phyloP scores from a whole-genome alignment of 2,329 filamentous ascomycete species.

The Epichloe hybrida region DNA sequence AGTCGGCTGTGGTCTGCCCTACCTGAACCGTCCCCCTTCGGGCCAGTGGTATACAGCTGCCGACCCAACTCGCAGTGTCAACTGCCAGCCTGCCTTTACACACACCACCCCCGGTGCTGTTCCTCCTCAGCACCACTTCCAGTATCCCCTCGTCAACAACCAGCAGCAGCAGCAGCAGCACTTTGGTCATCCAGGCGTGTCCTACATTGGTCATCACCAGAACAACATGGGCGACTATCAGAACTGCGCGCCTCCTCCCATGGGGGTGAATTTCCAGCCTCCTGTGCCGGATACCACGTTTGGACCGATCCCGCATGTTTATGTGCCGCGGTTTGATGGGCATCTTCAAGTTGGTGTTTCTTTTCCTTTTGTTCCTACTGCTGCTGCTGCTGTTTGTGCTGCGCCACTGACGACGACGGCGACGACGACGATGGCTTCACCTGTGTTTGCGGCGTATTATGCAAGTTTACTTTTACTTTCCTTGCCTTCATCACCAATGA shows the following conservation, averaged over 20 bases:
- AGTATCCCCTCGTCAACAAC: constrained; percentile 6
- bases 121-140: not conserved
- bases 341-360: constrained; percentile 20
- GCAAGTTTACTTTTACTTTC: constrained; percentile 20
- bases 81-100: constrained; percentile 4
- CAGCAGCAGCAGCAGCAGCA: constrained; percentile 6
- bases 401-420: constrained; percentile 16
- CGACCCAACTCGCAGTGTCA: constrained; percentile 19
- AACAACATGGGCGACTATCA: constrained; percentile 27
- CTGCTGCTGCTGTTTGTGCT: constrained; percentile 9
- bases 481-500: not conserved
- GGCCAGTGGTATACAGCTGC: constrained; percentile 21
- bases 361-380: constrained; percentile 11
- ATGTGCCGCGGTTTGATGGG: constrained; percentile 39
- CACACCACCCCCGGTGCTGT: not conserved
- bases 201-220: constrained; percentile 2
- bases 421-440: constrained; percentile 16
- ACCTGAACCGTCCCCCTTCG: constrained; percentile 7
- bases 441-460: constrained; percentile 23
- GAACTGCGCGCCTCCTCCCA: constrained; percentile 26
- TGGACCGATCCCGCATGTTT: constrained; percentile 41
- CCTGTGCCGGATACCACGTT: constrained; percentile 44
- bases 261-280: constrained; percentile 41
- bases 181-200: not conserved
- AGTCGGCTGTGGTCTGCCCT: constrained; percentile 11